Base-by-base conservation (phyloP, 1,284 basidiomycete genomes). In the Neotropicomus parvogracilis region DNA sequence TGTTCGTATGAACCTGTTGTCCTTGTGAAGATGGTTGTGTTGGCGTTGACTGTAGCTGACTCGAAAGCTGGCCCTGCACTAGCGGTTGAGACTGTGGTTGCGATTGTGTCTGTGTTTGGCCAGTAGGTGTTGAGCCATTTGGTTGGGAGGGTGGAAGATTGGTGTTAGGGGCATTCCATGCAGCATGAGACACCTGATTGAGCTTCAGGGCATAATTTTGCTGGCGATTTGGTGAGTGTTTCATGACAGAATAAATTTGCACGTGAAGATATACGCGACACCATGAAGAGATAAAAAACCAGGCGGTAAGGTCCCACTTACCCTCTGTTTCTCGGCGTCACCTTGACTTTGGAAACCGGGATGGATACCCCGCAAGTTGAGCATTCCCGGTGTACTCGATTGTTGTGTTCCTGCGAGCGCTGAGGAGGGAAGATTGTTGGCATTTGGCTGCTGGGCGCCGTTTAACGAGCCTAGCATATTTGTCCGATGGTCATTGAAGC, bases 241-340 rank as follows among this genome's bases (percentile, higher is more conserved):
- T 48, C 24, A 40, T 43, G 49, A 48, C 40, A 40, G 43, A 40
- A 47, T 17, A 21, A 13, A 28, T 29, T 17, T 14, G 21, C 35
- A 33, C 35, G 46, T 21, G 33, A 20, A 16, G 40, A 36, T 31
- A 34, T 24, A 17, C 6, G 28, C 42, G 19, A 47, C n/a, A 33
- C 36, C 35, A n/a, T 19, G 44, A 20, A 13, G 17, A 14, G 19
- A 46, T 33, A 17, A 26, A 29, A 36, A 37, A 33, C 32, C 4
- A 33, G 4, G 40, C 39, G 37, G 54, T 13, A 12, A 55, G 50
- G 41, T 24, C 31, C 40, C n/a, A 75, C 83, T 69, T 68, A 85
- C 84, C 73, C 84, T 74, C 64, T 77, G 78, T 62, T 86, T 86
- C 57, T 87, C 84, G 31, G 75, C 68, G 50, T 86, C 83, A 24